These are phyloP conservation scores for Curvularia hawaiiensis DNA, from an alignment of 2,329 filamentous ascomycete species.

Conservation along the genomic window DNA sequence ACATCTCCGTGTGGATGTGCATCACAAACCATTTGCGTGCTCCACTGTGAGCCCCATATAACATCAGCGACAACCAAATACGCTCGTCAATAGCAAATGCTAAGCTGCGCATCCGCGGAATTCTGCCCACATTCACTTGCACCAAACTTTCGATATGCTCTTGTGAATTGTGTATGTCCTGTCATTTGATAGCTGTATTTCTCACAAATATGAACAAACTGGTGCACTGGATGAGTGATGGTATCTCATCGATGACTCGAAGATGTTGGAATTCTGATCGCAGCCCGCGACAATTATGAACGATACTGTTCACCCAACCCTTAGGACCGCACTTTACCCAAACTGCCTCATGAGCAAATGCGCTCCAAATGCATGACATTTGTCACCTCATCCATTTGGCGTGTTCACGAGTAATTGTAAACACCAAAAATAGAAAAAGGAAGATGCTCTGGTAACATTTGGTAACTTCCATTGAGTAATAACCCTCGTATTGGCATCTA, in stretches of 20 bases:
- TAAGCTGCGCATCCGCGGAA: neutral
- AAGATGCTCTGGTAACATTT: neutral
- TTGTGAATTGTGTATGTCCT: neutral
- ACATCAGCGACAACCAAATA: neutral
- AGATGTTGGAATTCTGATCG: neutral
- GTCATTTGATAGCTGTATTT: neutral
- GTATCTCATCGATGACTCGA: neutral
- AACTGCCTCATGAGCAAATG: no score
- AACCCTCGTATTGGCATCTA: neutral
- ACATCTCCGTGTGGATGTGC: neutral
- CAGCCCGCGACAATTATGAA: no score
- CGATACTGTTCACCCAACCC: no score
- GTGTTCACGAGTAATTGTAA: neutral
- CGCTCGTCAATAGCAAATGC: no score
- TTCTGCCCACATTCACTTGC: neutral
- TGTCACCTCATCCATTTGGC: neutral
- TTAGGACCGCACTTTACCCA: no score
- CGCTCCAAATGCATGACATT: neutral
- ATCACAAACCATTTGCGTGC: neutral
- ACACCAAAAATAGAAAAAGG: neutral
- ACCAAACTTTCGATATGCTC: neutral
- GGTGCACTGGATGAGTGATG: neutral
- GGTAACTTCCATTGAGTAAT: neutral
- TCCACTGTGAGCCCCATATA: neutral
- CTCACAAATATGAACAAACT: neutral